These are phyloP conservation scores for Wallacemonas rigidus DNA, from an alignment of 208 protist genomes.

Conservation along the genomic window DNA sequence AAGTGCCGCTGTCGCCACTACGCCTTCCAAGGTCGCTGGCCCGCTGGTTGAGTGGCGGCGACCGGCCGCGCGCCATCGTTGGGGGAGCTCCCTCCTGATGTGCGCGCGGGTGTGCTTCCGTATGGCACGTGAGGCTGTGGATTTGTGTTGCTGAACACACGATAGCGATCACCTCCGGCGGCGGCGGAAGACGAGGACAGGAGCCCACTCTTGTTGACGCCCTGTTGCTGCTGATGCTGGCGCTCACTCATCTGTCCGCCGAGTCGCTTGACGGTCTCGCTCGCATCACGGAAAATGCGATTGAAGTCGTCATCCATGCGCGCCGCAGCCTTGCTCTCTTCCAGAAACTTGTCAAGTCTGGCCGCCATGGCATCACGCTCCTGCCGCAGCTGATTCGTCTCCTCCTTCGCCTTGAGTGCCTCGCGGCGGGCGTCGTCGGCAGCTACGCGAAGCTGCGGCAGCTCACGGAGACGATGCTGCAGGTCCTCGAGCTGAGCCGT, in stretches of 20 bases:
- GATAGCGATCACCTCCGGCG: conserved; percentile 24
- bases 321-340: conserved; percentile 50
- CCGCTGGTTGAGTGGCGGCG: background rate
- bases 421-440: conserved; percentile 65
- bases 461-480: conserved; percentile 56
- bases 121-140: conserved; percentile 14
- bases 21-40: conserved; percentile 24
- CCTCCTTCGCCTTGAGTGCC: conserved; percentile 52
- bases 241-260: conserved; percentile 42
- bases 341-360: conserved; percentile 67
- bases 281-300: conserved; percentile 58
- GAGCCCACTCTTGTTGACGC: conserved; percentile 1
- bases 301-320: conserved; percentile 57
- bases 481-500: conserved; percentile 63
- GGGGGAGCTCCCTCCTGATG: conserved; percentile 5
- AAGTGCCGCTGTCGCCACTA: background rate
- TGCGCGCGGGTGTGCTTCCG: conserved; percentile 11
- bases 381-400: conserved; percentile 56
- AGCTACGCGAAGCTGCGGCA: conserved; percentile 63
- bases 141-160: conserved; percentile 47
- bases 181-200: background rate
- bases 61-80: background rate
- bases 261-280: conserved; percentile 49
- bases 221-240: conserved; percentile 24
- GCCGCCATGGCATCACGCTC: conserved; percentile 73